phyloP scores from a whole-genome alignment of 495 filamentous ascomycete genomes.

The Trichoderma reesei region DNA sequence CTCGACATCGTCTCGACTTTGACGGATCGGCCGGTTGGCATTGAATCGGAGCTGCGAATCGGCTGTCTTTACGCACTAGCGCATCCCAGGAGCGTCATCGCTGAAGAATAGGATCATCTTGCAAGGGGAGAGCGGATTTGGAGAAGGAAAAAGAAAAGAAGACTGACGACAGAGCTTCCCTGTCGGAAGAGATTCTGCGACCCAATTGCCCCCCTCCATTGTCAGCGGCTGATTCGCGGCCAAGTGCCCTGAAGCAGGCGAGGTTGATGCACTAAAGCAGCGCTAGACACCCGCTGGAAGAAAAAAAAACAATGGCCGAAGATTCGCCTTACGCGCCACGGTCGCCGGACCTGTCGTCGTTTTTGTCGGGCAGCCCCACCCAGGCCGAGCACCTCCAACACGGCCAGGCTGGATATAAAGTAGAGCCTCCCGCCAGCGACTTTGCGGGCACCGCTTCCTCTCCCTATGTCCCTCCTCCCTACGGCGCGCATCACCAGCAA shows the following conservation, averaged over 20 bases:
- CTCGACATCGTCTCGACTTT: neutral
- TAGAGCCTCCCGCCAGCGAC: neutral
- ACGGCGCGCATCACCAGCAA: constrained; percentile 9
- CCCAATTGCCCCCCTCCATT: neutral
- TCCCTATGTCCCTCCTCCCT: constrained; percentile 9
- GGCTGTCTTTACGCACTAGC: neutral
- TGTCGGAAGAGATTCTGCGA: neutral
- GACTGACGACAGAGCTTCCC: neutral
- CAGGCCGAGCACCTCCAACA: constrained; percentile 14
- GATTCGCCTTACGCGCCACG: constrained; percentile 39
- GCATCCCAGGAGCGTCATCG: neutral
- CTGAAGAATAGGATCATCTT: neutral
- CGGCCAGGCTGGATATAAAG: constrained; percentile 10
- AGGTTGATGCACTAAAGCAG: constrained; percentile 4
- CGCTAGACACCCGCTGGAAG: neutral
- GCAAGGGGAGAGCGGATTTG: neutral
- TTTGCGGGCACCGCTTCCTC: neutral
- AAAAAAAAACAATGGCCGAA: constrained; percentile 32
- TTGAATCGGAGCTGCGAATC: neutral
- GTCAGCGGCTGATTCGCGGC: neutral
- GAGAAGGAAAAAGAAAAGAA: neutral
- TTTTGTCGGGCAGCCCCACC: constrained; percentile 26
- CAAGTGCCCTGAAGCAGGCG: neutral
- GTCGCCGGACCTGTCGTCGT: constrained; percentile 46
- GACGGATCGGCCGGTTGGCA: neutral